phyloP scores from a whole-genome alignment of 2,329 filamentous ascomycete species.

The Pseudogymnoascus sp. region DNA sequence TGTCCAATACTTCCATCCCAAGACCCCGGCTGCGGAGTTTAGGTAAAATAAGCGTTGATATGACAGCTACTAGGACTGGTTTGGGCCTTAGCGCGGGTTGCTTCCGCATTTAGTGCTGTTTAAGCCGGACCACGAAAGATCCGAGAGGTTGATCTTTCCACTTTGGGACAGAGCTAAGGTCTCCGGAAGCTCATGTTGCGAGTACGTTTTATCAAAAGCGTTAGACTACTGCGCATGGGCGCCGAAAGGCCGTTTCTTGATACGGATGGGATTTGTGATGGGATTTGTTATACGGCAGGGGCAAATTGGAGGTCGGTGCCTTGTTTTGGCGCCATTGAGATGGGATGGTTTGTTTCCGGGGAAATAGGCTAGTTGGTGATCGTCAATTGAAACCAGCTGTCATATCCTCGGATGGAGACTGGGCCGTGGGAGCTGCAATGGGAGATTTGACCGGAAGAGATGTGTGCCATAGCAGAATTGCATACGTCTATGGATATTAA shows the following conservation, averaged over 20 bases:
- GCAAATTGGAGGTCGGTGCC: constrained; percentile 1
- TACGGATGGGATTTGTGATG: background rate
- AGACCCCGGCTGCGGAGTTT: background rate
- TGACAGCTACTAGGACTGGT: background rate
- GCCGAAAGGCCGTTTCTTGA: background rate
- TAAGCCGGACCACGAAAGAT: background rate
- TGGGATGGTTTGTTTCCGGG: constrained; percentile 2
- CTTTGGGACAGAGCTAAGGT: background rate
- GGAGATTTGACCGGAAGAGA: background rate
- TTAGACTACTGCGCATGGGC: background rate
- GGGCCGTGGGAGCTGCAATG: background rate
- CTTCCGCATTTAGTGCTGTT: background rate
- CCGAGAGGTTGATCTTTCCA: background rate
- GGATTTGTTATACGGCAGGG: background rate
- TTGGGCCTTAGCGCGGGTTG: background rate
- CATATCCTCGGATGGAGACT: background rate
- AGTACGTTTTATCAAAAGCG: background rate
- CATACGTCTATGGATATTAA: background rate
- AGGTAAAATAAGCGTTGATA: background rate
- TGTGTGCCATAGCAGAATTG: background rate
- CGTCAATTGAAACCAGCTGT: background rate
- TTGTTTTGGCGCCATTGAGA: background rate
- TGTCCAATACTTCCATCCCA: background rate
- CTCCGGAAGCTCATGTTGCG: background rate
- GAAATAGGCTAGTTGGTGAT: background rate